Evolutionary conservation across 2,329 filamentous ascomycete genomes (phyloP).

Genomic region (Alternaria alternata): DNA sequence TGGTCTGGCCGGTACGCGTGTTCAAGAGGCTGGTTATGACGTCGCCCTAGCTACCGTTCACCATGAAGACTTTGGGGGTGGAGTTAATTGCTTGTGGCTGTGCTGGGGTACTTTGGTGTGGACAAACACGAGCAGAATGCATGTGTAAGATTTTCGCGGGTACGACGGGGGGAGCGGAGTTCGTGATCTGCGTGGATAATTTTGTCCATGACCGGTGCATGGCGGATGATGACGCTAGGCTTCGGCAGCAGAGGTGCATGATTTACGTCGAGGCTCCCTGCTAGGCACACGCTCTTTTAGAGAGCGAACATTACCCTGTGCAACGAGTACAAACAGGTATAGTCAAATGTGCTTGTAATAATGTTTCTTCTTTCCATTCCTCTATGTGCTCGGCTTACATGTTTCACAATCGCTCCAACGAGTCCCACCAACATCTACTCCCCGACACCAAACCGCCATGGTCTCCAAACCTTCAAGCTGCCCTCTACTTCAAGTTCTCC

Average conservation of each 20-base stretch:
- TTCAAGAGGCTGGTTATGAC: constrained; percentile 12
- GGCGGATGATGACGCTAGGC: background rate
- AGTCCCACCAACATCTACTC: background rate
- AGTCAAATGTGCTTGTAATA: background rate
- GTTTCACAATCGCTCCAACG: constrained; percentile 10
- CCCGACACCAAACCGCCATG: constrained; percentile 4
- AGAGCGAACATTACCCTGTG: background rate
- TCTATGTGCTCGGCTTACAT: constrained; percentile 25
- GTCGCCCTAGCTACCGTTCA: constrained; percentile 3
- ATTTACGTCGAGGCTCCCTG: background rate
- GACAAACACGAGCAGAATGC: background rate
- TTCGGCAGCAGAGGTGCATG: background rate
- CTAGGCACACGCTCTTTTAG: background rate
- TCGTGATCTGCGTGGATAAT: constrained; percentile 6
- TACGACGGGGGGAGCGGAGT: constrained; percentile 3
- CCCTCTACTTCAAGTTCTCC: constrained; percentile 1
- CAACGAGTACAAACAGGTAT: background rate
- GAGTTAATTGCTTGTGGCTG: constrained; percentile 5
- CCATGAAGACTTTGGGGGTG: background rate
- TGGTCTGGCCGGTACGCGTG: constrained; percentile 19
- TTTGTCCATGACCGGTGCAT: background rate
- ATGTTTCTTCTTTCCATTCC: constrained; percentile 19
- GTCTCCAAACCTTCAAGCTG: constrained; percentile 2
- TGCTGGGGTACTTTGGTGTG: background rate
- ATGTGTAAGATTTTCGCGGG: background rate